Conservation (phyloP, 1,139 yeast species). For the Barnettozyma hawaiiensis region DNA sequence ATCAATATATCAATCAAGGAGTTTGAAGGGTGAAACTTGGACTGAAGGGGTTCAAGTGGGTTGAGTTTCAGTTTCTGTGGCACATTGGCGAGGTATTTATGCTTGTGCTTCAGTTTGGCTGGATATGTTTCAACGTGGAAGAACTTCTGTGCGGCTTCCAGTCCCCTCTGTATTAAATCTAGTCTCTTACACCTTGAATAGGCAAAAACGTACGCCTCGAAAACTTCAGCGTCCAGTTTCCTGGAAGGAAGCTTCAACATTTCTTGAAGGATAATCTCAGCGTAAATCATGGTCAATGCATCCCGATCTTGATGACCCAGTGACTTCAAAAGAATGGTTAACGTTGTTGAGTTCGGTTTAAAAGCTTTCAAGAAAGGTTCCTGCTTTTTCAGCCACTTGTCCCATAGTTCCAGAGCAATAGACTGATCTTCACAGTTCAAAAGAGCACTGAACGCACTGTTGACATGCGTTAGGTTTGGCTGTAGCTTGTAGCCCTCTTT, state of each 20-base stretch:
- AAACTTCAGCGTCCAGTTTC: slow-evolving; percentile 16
- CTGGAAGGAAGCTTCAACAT: slow-evolving; percentile 13
- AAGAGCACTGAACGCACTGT: slow-evolving; percentile 31
- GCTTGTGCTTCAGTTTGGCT: slow-evolving; percentile 1
- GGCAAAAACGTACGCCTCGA: slow-evolving; percentile 17
- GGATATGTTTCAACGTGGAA: slow-evolving; percentile 12
- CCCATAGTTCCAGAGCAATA: slow-evolving; percentile 28
- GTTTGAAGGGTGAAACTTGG: slow-evolving; percentile 18
- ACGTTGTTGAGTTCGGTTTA: slow-evolving; percentile 29
- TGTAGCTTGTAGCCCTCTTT: slow-evolving; percentile 9
- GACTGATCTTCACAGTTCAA: slow-evolving; percentile 29
- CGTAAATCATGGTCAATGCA: slow-evolving; percentile 8
- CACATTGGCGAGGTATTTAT: slow-evolving; percentile 1
- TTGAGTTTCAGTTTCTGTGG: slow-evolving; percentile 4
- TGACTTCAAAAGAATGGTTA: slow-evolving; percentile 30
- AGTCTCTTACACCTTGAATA: slow-evolving; percentile 13
- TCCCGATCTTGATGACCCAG: slow-evolving; percentile 17
- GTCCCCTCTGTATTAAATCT: slow-evolving; percentile 17
- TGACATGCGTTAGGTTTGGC: slow-evolving; percentile 29
- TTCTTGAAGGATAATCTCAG: slow-evolving; percentile 13
- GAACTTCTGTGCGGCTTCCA: slow-evolving; percentile 14
- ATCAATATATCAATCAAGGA: slow-evolving; percentile 19
- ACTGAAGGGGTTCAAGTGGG: slow-evolving; percentile 7
- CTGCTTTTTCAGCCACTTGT: slow-evolving; percentile 17
- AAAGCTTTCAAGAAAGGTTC: slow-evolving; percentile 15